Evolutionary conservation across 2,329 filamentous ascomycete species (phyloP), one percentile per base, ranked within the genome.

Genomic region (Pseudogymnoascus sp.): DNA sequence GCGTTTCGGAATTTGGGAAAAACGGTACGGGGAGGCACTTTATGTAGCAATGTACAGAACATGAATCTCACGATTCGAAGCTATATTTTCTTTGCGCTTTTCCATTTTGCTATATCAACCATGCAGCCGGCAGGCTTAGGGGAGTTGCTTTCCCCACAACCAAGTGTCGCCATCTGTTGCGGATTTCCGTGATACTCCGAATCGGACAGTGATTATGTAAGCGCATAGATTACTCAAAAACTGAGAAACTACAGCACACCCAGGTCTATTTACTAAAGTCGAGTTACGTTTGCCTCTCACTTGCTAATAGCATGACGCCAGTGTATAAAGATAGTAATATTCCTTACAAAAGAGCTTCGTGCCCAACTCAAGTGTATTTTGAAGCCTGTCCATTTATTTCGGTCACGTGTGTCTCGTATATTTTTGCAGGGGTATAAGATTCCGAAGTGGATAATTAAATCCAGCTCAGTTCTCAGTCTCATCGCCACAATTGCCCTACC

Each of bases 41-140:
- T 53, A 53, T 53, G 43, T 53, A 53, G 43, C 43, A 53, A 53
- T 53, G 43, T 53, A 53, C 43, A 53, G 28, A 33, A 53, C 33
- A 53, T 50, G 25, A 53, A 53, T 33, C 43, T 53, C 25, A 53
- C 25, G 43, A 33, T 33, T 33, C 43, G 25, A 33, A 33, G 25
- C 9, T 33, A 53, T 12, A 8, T 30, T 30, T 30, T 30, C 28
- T 30, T 30, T 30, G 28, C 8, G 28, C 6, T 30, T 30, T 30
- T 8, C 8, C 28, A 30, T 30, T 30, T 30, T 30, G 6, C 5
- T 6, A 28, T 47, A 11, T 47, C 20, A 47, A 12, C 25, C 6
- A 6, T 47, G 6, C 6, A 47, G 14, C 20, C 5, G 12, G 14
- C 8, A 12, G 41, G 14, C 22, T 47, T 47, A n/a, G 22, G 22